These are phyloP conservation scores for Echites panduratus DNA, from an alignment of 257 asterid species.

Conservation along the genomic window DNA sequence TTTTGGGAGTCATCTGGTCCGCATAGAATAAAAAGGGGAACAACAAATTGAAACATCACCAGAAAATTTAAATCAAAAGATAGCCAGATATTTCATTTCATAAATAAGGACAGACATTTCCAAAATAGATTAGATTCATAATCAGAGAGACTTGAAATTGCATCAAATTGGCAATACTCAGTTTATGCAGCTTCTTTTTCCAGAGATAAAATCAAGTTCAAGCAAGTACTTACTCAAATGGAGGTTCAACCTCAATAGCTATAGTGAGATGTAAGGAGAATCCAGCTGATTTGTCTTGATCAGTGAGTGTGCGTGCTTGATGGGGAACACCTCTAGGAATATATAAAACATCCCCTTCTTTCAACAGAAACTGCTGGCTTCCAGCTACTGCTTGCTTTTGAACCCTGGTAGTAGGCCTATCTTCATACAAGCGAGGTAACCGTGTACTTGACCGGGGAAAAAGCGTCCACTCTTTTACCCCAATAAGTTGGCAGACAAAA, in stretches of 20 bases:
- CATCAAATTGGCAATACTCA: background rate
- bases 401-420: slow-evolving; percentile 15
- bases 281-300: slow-evolving; percentile 27
- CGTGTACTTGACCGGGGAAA: slow-evolving; percentile 31
- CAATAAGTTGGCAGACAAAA: slow-evolving; percentile 68
- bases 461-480: slow-evolving; percentile 55
- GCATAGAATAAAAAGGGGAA: background rate
- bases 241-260: slow-evolving; percentile 80
- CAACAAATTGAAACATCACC: background rate
- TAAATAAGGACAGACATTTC: background rate
- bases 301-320: slow-evolving; percentile 48
- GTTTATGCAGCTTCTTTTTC: background rate
- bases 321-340: slow-evolving; percentile 83
- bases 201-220: background rate
- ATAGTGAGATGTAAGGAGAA: slow-evolving; percentile 80
- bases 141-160: background rate
- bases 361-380: slow-evolving; percentile 42
- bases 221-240: slow-evolving; percentile 63
- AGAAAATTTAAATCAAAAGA: background rate
- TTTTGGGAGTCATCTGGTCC: background rate
- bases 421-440: slow-evolving; percentile 70
- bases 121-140: background rate
- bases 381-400: slow-evolving; percentile 24
- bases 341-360: slow-evolving; percentile 72
- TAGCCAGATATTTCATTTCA: background rate